A percentile compares a stretch with the other conserved stretches of the same genome.
Conservation (phyloP, 139 green algal genomes). For the Chlamydomonas sp. region DNA sequence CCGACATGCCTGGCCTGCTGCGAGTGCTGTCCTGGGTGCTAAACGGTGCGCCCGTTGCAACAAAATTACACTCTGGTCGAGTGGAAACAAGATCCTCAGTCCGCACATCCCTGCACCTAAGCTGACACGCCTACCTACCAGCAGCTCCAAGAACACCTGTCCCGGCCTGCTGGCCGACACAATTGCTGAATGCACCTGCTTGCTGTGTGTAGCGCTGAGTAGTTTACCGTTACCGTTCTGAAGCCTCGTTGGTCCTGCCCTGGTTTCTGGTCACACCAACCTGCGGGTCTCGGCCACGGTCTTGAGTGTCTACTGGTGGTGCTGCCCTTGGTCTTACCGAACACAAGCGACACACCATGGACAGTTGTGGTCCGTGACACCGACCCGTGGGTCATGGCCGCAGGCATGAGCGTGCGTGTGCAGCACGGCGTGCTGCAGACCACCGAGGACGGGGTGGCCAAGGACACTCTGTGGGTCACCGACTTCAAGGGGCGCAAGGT, state of each 20-base stretch:
- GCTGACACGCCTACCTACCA: neutral
- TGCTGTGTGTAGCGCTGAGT: neutral
- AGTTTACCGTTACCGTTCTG: neutral
- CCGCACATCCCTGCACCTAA: neutral
- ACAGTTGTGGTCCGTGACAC: neutral
- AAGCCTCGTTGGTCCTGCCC: neutral
- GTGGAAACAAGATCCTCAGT: neutral
- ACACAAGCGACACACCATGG: neutral
- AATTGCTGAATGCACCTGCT: too few species aligned
- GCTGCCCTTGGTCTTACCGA: neutral
- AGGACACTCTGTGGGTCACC: conserved; percentile 18
- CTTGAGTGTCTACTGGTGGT: neutral
- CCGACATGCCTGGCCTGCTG: conserved; percentile 17
- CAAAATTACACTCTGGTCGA: neutral
- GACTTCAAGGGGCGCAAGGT: conserved; percentile 16
- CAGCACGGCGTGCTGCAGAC: conserved; percentile 10
- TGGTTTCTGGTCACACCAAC: neutral
- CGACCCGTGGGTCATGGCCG: neutral
- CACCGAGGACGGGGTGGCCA: neutral
- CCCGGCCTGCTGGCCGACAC: too few species aligned
- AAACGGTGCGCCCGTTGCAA: conserved; percentile 4
- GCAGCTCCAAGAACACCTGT: neutral
- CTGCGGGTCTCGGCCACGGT: neutral
- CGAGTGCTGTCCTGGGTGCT: conserved; percentile 28
- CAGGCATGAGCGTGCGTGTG: conserved; percentile 33